Conservation (phyloP, 148 eudicot genomes). For the Vaccinium vitisidaea region DNA sequence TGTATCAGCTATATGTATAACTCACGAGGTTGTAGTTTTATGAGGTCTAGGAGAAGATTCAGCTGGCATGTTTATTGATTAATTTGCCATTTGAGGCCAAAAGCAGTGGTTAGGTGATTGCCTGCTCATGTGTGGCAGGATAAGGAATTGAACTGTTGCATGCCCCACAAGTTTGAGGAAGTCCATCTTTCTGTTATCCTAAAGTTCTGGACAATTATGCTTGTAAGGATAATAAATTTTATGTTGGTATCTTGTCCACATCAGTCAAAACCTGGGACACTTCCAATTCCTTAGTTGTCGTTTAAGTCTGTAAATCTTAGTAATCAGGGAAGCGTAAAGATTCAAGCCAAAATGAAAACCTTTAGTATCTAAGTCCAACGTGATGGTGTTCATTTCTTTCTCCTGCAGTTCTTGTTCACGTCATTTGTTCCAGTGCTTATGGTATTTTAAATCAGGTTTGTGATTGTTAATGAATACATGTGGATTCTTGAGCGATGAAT, state of each 20-base stretch:
- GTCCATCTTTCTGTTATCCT: background rate
- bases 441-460: background rate
- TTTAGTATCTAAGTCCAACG: background rate
- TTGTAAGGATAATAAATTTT: background rate
- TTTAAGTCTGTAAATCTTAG: background rate
- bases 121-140: background rate
- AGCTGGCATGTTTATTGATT: background rate
- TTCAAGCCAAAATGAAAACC: background rate
- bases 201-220: background rate
- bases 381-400: background rate
- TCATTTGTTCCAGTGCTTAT: background rate
- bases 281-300: background rate
- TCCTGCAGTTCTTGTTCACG: background rate
- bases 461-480: background rate
- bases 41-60: background rate
- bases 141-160: background rate
- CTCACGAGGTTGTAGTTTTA: background rate
- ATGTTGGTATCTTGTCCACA: background rate
- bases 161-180: background rate
- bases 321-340: background rate
- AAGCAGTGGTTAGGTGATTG: background rate
- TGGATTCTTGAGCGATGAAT: background rate
- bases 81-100: background rate
- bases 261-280: background rate
- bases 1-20: background rate